Conservation (phyloP, 2,329 filamentous ascomycete genomes). For the Phoma sp. region DNA sequence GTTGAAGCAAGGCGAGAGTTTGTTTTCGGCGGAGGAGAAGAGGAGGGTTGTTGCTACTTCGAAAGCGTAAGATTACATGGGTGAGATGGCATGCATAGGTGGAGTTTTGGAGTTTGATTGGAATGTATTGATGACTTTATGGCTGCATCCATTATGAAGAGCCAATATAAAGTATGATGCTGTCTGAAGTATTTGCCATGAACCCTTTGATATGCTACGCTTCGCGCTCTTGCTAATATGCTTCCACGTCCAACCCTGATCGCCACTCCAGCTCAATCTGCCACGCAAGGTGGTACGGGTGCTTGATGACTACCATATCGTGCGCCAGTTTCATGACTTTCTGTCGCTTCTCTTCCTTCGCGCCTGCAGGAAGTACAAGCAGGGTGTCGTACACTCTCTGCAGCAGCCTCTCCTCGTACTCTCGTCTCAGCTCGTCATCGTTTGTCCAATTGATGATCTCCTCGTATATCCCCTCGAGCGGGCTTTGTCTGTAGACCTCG, state of each 20-base stretch:
- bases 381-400: slow-evolving; percentile 82
- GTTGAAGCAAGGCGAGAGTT: slow-evolving; percentile 70
- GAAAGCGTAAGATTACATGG: slow-evolving; percentile 7
- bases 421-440: slow-evolving; percentile 83
- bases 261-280: slow-evolving; percentile 89
- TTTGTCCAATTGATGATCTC: slow-evolving; percentile 88
- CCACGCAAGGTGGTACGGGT: slow-evolving; percentile 90
- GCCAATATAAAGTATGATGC: neutral
- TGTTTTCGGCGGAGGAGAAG: slow-evolving; percentile 66
- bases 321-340: slow-evolving; percentile 79
- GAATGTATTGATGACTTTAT: neutral
- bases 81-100: slow-evolving; percentile 10
- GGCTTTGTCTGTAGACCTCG: slow-evolving; percentile 79
- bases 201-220: neutral
- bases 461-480: slow-evolving; percentile 80
- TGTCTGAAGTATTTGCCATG: neutral
- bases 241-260: slow-evolving; percentile 52
- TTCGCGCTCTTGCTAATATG: slow-evolving; percentile 23
- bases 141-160: neutral
- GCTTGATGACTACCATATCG: slow-evolving; percentile 96
- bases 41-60: slow-evolving; percentile 46
- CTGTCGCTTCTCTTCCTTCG: slow-evolving; percentile 74
- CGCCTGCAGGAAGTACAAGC: slow-evolving; percentile 68
- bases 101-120: slow-evolving; percentile 23
- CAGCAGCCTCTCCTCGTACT: slow-evolving; percentile 89